phyloP scores from a whole-genome alignment of 805 yeast species.

The Pichia deserticola region DNA sequence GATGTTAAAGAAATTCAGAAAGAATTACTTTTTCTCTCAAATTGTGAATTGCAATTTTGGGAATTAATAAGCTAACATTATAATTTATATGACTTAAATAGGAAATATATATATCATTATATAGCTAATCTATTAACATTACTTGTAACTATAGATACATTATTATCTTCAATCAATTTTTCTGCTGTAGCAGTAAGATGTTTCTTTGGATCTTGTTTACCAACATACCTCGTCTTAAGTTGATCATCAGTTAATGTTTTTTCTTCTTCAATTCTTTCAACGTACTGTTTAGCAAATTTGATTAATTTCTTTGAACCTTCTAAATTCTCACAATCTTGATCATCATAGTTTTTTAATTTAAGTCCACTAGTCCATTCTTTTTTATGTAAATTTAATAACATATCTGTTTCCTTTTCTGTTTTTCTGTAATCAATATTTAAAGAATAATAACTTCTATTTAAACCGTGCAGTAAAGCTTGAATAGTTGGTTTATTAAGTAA shows the following conservation, averaged over 20 bases:
- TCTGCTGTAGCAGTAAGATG: slow-evolving; percentile 89
- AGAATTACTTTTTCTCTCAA: slow-evolving; percentile 55
- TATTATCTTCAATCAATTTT: slow-evolving; percentile 77
- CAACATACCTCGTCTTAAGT: slow-evolving; percentile 91
- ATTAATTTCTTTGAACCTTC: slow-evolving; percentile 74
- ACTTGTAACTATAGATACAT: slow-evolving; percentile 79
- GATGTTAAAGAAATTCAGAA: slow-evolving; percentile 38
- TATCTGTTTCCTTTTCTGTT: slow-evolving; percentile 84
- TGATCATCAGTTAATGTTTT: slow-evolving; percentile 82
- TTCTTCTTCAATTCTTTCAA: slow-evolving; percentile 87
- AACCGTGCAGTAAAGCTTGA: slow-evolving; percentile 94
- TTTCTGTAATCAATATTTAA: slow-evolving; percentile 91
- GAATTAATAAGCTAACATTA: slow-evolving; percentile 17
- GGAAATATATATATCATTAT: slow-evolving; percentile 25
- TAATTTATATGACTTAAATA: too few relatives aligned
- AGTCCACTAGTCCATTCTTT: slow-evolving; percentile 94
- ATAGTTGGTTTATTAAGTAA: slow-evolving; percentile 92
- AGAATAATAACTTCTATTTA: slow-evolving; percentile 94
- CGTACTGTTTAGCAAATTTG: slow-evolving; percentile 82
- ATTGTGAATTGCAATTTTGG: slow-evolving; percentile 67
- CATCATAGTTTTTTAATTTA: slow-evolving; percentile 65
- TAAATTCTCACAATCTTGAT: slow-evolving; percentile 67
- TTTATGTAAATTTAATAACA: slow-evolving; percentile 91
- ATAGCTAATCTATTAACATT: slow-evolving; percentile 88
- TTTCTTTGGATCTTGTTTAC: slow-evolving; percentile 98